Conservation (phyloP, 176 grass and related monocot genomes). For the Olyra latifolia region DNA sequence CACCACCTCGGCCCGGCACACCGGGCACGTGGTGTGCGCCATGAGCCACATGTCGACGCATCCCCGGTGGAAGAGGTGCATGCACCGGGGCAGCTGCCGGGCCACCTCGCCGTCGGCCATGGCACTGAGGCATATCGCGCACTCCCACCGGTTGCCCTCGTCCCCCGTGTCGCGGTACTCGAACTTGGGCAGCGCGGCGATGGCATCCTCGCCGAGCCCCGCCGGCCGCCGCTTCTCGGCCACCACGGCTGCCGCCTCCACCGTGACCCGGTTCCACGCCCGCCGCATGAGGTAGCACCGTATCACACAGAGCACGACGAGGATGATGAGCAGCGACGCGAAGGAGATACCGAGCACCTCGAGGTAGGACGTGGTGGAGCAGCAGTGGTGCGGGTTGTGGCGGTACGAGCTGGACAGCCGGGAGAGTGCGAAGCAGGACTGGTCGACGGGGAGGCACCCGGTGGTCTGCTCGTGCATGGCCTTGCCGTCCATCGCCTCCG, state of each 20-base stretch:
- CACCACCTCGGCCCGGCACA: conserved; percentile 49
- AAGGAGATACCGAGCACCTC: conserved; percentile 57
- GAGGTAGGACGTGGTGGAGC: conserved; percentile 23
- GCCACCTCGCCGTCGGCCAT: conserved; percentile 53
- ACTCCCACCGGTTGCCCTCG: conserved; percentile 34
- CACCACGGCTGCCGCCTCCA: neutral
- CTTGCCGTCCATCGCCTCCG: conserved; percentile 9
- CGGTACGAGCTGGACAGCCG: neutral
- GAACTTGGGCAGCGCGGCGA: conserved; percentile 49
- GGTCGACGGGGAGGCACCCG: conserved; percentile 37
- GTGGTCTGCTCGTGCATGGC: conserved; percentile 25
- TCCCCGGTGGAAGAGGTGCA: conserved; percentile 52
- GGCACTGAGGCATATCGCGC: conserved; percentile 51
- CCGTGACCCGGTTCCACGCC: neutral
- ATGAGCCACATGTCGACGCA: conserved; percentile 63
- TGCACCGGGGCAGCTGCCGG: conserved; percentile 51
- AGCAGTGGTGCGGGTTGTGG: neutral
- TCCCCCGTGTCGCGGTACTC: conserved; percentile 13
- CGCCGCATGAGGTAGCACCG: conserved; percentile 40
- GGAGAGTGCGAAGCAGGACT: conserved; percentile 34
- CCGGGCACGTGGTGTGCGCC: conserved; percentile 46
- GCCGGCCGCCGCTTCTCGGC: neutral
- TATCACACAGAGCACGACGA: conserved; percentile 36
- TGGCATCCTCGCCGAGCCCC: conserved; percentile 20
- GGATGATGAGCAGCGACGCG: conserved; percentile 32